Evolutionary conservation across 2,329 filamentous ascomycete genomes (phyloP), one percentile per base, ranked within the genome.

Genomic region (Cladophialophora exuberans): DNA sequence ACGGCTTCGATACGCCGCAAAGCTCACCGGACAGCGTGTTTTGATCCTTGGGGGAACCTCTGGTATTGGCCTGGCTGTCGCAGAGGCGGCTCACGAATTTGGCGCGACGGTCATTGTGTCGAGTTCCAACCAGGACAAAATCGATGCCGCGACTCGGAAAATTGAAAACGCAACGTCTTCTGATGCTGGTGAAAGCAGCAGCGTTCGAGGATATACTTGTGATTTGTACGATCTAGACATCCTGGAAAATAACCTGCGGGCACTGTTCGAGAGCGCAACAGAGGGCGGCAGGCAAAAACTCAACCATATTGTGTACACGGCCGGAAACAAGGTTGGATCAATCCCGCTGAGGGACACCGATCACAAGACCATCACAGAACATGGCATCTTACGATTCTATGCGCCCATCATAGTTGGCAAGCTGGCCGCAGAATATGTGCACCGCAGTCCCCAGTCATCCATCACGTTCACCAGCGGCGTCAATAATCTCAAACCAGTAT

Each of bases 41-140:
- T 72, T 83, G 48, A 67, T 83, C 59, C 70, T 82, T 17, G 81
- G 80, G 18, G 80, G 78, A 26, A 77, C 75, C 30, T 72, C 73
- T 33, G 80, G 81, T 52, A 76, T 83, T 35, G 81, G 80, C 38
- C 81, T 74, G 62, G 68, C 66, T 54, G 76, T 79, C 7, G 80
- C 80, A 45, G 75, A 81, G 73, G 77, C 76, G 1, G 67, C 68
- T 13, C 66, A 85, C 26, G 79, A 80, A 48, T 71, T 79, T 31
- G 54, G 42, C 20, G 80, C 79, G 26, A 67, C 66, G 10, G 80
- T 87, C 11, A 78, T 74, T 38, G 78, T 88, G 63, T 79, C 81
- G n/a, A 83, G 80, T 4, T 85, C 56, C 56, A 71, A 39, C 33
- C 62, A 42, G 65, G 68, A 43, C 60, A 67, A 65, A 6, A 56